phyloP scores from a whole-genome alignment of 768 basidiomycete genomes.

The Amylocystis lapponica region DNA sequence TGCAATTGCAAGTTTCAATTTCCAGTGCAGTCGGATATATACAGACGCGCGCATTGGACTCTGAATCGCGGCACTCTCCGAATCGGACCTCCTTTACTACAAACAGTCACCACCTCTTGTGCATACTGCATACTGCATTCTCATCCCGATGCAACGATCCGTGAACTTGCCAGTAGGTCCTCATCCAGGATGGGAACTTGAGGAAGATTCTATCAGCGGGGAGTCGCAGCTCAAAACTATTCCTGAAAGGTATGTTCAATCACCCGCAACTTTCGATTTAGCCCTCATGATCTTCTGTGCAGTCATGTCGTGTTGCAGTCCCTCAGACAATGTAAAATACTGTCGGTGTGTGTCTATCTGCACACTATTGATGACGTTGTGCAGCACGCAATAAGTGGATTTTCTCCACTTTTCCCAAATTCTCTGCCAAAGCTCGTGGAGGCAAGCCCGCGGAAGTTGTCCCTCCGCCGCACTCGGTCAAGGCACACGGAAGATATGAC shows the following conservation, averaged over 20 bases:
- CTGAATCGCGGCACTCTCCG: no score
- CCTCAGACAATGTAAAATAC: slow-evolving; percentile 59
- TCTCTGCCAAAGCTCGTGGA: slow-evolving; percentile 58
- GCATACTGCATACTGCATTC: no score
- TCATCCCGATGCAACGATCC: background rate
- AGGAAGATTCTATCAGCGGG: slow-evolving; percentile 20
- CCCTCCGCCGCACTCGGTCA: slow-evolving; percentile 63
- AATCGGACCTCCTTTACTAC: no score
- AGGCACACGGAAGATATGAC: slow-evolving; percentile 60
- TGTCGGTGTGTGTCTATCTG: slow-evolving; percentile 3
- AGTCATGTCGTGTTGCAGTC: slow-evolving; percentile 64
- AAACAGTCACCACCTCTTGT: no score
- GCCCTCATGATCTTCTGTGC: slow-evolving; percentile 4
- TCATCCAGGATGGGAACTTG: slow-evolving; percentile 54
- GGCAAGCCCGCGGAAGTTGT: slow-evolving; percentile 47
- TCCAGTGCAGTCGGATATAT: no score
- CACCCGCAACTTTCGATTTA: background rate
- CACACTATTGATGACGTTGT: slow-evolving; percentile 11
- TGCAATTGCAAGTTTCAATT: no score
- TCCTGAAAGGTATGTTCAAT: slow-evolving; percentile 48
- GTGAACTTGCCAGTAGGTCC: slow-evolving; percentile 50
- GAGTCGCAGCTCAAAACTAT: slow-evolving; percentile 36
- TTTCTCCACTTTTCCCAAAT: slow-evolving; percentile 57
- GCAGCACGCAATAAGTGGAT: slow-evolving; percentile 72
- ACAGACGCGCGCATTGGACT: no score